These are phyloP conservation scores for Piper betle DNA, from an alignment of 164 flowering plant genomes.

Conservation along the genomic window DNA sequence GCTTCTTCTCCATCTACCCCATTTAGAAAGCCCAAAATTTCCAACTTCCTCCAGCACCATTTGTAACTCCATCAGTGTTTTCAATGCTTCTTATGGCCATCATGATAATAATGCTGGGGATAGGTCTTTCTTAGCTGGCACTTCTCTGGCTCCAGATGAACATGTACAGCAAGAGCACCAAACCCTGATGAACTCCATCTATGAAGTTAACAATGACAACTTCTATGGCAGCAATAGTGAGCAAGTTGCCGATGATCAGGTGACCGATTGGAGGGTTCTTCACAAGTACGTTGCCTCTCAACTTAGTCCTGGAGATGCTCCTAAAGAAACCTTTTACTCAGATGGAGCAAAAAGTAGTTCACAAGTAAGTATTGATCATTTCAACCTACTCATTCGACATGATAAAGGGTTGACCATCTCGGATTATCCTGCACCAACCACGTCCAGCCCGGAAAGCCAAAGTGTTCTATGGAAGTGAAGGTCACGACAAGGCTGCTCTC, in stretches of 20 bases:
- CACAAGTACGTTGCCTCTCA: constrained; percentile 93
- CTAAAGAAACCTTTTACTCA: constrained; percentile 31
- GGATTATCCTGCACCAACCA: constrained; percentile 41
- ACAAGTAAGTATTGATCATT: constrained; percentile 22
- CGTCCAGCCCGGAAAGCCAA: constrained; percentile 25
- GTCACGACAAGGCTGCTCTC: neutral
- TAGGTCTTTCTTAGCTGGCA: constrained; percentile 27
- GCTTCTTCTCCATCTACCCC: constrained; percentile 65
- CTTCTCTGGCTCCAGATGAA: constrained; percentile 36
- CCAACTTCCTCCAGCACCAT: constrained; percentile 27
- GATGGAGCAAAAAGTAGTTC: constrained; percentile 13
- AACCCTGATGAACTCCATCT: constrained; percentile 22
- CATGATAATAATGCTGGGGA: constrained; percentile 13
- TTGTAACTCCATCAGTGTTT: constrained; percentile 22
- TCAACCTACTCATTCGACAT: constrained; percentile 23
- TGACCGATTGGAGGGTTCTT: constrained; percentile 78
- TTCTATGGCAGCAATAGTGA: constrained; percentile 7
- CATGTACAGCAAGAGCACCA: constrained; percentile 23
- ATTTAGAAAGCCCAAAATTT: constrained; percentile 63
- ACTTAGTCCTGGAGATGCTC: constrained; percentile 47
- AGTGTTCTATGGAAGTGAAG: constrained; percentile 48
- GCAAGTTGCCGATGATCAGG: constrained; percentile 43
- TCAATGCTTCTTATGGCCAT: constrained; percentile 19
- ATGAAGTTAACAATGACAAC: constrained; percentile 10
- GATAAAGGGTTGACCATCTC: constrained; percentile 25